Base-by-base conservation (phyloP, 192 early-diverging fungal species). In the Podila minutissima region DNA sequence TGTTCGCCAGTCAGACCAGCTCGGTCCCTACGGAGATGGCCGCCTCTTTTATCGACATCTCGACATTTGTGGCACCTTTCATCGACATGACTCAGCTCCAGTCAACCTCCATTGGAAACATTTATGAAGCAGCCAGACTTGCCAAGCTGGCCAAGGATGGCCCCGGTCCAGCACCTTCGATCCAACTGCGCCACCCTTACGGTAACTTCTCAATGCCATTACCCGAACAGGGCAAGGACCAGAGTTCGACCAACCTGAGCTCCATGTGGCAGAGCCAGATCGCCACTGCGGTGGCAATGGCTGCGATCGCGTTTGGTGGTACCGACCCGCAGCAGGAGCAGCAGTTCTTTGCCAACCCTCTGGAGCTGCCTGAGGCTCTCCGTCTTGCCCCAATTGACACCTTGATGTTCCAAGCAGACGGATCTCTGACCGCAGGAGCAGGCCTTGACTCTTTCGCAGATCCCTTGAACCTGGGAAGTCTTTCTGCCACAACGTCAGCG, bases 151-250 rank as follows among this genome's bases (percentile, higher is more conserved):
- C 77, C 57, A 81, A 81, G 20, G 77, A 81, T 57, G 77, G 77
- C 13, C 77, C 77, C 26, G 77, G 71, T 29, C 77, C 77, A n/a
- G 71, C 77, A 26, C 77, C 77, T 7, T 81, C 77, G 51, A 81
- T 81, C 22, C 77, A 81, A 48, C 62, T 81, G 5, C 77, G 77
- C 22, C 77, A 81, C 26, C 77, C 77, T 10, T 81, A 81, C 59
- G 77, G 77, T 29, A 81, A 81, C 62, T 81, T 81, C 38, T 81
- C 77, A 12, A 81, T 81, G 77, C 77, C 77, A 11, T 51, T 81
- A 10, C 77, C 77, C 3, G 77, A 81, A 24, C 49, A 48, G 33
- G 31, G 66, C 49, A 81, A 81, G n/a, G 69, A 69, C 20, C 66
- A 72, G 32, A 81, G 55, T 19, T 69, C 77, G 29, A 72, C 71